Evolutionary conservation across 2,329 filamentous ascomycete species (phyloP), one percentile per base, ranked within the genome.

Genomic region (Penicillium psychrosexuale): DNA sequence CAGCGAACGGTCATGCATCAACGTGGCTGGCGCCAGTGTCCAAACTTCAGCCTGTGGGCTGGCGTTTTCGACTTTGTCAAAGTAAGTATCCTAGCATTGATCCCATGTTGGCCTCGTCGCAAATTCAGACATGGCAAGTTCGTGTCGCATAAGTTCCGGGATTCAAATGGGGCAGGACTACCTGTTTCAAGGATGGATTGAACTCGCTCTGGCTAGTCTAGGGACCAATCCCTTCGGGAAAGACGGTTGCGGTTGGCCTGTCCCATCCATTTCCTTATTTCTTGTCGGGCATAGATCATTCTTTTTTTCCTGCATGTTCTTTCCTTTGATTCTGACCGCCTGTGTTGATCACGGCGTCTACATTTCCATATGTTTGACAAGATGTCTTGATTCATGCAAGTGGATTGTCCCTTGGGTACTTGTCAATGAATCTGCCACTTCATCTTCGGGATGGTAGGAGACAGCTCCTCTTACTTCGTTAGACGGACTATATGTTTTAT

Each of bases 1-100:
- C 93, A 97, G 74, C 85, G 94, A 56, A 95, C 91, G 31, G 92
- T 99, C 55, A 88, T 92, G 75, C 90, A 99, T 72, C 91, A 96
- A 65, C 83, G 94, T 59, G 94, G 94, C 45, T 97, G 93, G 94
- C 85, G 90, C 64, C 94, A 99, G 73, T 78, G 97, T 64, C 94
- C 94, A 50, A 97, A 99, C 76, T 97, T 94, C 77, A 86, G 84
- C 64, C 83, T 97, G 64, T 99, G 94, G 94, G 86, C 90, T 30
- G 88, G 91, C 51, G 89, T 97, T 59, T 86, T 89, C 76, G 85
- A 82, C 64, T 96, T 96, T 71, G 76, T 96, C 66, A 88, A 83
- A 80, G 93, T 94, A 83, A 78, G 83, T 78, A 56, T 73, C 53
- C 51, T 70, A 42, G 57, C 75, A 63, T 71, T 77, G 73, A 60